Evolutionary conservation across 2,329 filamentous ascomycete species (phyloP).

Genomic region (Fusarium sororula): DNA sequence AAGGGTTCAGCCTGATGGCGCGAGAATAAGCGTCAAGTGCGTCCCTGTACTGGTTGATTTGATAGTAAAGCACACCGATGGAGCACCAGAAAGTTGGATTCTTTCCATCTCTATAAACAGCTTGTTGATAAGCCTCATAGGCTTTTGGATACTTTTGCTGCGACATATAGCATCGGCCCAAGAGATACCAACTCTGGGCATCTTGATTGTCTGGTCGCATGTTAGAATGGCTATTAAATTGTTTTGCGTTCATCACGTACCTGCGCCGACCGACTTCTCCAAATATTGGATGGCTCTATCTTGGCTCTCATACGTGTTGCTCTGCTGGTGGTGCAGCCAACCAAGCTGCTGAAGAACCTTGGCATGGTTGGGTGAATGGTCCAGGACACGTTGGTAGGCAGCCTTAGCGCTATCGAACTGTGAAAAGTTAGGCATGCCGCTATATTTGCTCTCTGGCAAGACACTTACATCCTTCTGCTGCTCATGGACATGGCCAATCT

Average conservation of each 20-base stretch:
- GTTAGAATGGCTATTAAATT: not conserved
- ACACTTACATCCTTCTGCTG: conserved; percentile 96
- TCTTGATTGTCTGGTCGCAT: conserved; percentile 81
- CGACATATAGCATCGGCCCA: conserved; percentile 98
- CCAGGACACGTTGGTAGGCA: conserved; percentile 91
- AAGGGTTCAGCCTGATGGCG: conserved; percentile 94
- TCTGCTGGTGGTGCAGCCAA: conserved; percentile 97
- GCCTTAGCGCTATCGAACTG: conserved; percentile 93
- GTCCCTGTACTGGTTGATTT: conserved; percentile 99
- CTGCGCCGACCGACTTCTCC: conserved; percentile 93
- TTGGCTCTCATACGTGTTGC: conserved; percentile 88
- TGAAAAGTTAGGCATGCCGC: conserved; percentile 48
- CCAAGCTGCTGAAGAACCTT: conserved; percentile 98
- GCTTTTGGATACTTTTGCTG: conserved; percentile 99
- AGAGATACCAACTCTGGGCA: conserved; percentile 97
- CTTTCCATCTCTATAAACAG: conserved; percentile 95
- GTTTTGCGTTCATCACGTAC: conserved; percentile 59
- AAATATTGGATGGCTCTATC: conserved; percentile 97
- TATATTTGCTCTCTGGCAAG: not conserved
- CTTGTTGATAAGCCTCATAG: conserved; percentile 98
- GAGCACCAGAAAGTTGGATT: conserved; percentile 99
- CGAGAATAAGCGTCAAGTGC: conserved; percentile 97
- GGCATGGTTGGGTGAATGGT: conserved; percentile 93
- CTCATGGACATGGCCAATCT: conserved; percentile 98
- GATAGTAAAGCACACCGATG: conserved; percentile 98